Evolutionary conservation across 768 basidiomycete genomes (phyloP).

Genomic region (Rossbeevera mucosa): DNA sequence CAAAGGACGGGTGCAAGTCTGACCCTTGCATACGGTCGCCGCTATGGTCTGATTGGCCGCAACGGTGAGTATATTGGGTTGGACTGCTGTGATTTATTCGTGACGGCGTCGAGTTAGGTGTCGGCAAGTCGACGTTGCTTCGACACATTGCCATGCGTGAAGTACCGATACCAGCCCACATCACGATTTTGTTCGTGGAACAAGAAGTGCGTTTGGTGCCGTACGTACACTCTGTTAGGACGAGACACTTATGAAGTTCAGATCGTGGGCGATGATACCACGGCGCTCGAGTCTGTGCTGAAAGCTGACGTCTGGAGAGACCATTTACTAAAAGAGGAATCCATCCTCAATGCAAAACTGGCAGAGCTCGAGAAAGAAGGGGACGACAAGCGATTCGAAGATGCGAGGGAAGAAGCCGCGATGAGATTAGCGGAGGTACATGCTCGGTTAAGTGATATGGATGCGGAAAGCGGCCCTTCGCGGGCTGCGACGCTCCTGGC

Average conservation of each 20-base stretch:
- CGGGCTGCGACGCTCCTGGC: conserved; percentile 86
- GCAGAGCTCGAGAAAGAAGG: conserved; percentile 66
- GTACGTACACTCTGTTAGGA: not conserved
- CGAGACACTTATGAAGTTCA: conserved; percentile 24
- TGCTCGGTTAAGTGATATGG: conserved; percentile 90
- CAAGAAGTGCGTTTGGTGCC: conserved; percentile 65
- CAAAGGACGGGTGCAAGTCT: conserved; percentile 76
- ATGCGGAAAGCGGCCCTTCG: conserved; percentile 95
- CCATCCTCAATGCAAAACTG: conserved; percentile 65
- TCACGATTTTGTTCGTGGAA: conserved; percentile 96
- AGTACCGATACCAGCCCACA: conserved; percentile 88
- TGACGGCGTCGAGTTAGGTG: conserved; percentile 43
- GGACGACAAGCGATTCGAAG: conserved; percentile 77
- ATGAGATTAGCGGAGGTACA: conserved; percentile 86
- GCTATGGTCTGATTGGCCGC: conserved; percentile 89
- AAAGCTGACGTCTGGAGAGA: conserved; percentile 99
- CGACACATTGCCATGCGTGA: conserved; percentile 94
- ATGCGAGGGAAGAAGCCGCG: conserved; percentile 81
- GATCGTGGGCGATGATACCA: conserved; percentile 92
- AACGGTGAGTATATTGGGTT: conserved; percentile 46
- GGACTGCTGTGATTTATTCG: not conserved
- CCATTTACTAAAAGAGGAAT: conserved; percentile 83
- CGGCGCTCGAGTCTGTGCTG: conserved; percentile 90
- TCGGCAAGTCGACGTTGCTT: conserved; percentile 95
- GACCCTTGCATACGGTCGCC: conserved; percentile 82